Evolutionary conservation across 139 green algal genomes (phyloP).

Genomic region (Trebouxia sp.): DNA sequence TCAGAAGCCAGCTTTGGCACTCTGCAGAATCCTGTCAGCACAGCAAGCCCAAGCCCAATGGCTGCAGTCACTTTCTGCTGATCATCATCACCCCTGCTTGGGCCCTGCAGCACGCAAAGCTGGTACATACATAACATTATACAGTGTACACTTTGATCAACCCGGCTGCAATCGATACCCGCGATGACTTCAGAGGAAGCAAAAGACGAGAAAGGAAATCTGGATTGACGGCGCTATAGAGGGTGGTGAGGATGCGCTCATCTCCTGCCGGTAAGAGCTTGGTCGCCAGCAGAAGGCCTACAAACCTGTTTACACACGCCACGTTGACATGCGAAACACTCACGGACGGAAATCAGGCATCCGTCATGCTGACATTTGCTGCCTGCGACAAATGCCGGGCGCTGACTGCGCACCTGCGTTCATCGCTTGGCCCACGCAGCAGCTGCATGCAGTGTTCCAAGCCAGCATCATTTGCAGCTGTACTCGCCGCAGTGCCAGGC

Average conservation of each 20-base stretch:
- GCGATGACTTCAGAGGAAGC: slow-evolving; percentile 51
- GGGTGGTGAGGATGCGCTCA: slow-evolving; percentile 29
- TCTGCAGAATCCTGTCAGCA: slow-evolving; percentile 50
- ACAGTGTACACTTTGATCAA: not conserved
- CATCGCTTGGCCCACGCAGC: slow-evolving; percentile 29
- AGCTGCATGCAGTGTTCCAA: slow-evolving; percentile 30
- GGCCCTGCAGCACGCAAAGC: not conserved
- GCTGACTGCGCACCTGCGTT: slow-evolving; percentile 23
- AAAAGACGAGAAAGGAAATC: slow-evolving; percentile 68
- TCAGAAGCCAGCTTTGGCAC: slow-evolving; percentile 51
- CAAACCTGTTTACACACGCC: slow-evolving; percentile 55
- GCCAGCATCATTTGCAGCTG: not conserved
- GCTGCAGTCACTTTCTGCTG: slow-evolving; percentile 30
- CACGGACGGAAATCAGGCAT: too few relatives aligned
- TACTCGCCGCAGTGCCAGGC: too few relatives aligned
- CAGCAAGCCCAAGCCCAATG: slow-evolving; percentile 46
- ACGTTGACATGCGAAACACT: not conserved
- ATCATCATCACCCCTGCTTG: not conserved
- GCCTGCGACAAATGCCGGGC: not conserved
- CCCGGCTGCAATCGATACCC: not conserved
- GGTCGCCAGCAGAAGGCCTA: slow-evolving; percentile 75
- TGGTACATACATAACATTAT: not conserved
- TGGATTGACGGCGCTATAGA: slow-evolving; percentile 60
- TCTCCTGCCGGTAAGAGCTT: slow-evolving; percentile 58
- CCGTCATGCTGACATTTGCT: too few relatives aligned